Conservation (phyloP, 306 rosid species). For the Vigna radiata region DNA sequence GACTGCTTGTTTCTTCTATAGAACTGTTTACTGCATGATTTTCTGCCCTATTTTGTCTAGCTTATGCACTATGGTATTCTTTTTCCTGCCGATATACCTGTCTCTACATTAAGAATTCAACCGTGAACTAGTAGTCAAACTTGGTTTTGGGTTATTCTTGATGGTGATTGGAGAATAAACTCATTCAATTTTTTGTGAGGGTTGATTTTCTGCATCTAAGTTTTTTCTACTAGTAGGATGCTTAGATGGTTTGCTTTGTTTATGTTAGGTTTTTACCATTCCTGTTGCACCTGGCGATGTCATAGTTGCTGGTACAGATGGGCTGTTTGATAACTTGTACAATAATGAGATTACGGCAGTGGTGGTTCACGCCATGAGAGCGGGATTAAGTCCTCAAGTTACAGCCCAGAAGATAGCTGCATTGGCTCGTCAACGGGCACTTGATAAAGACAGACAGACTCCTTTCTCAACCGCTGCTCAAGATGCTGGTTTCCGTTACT, state of each 20-base stretch:
- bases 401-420: conserved; percentile 99
- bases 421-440: conserved; percentile 93
- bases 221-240: conserved; percentile 20
- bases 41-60: conserved; percentile 9
- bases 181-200: not conserved
- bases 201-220: conserved; percentile 22
- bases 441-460: conserved; percentile 84
- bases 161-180: not conserved
- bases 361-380: conserved; percentile 87
- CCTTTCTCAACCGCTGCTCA: conserved; percentile 98
- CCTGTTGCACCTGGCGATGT: conserved; percentile 89
- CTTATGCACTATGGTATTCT: not conserved
- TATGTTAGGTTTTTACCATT: conserved; percentile 79
- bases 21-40: conserved; percentile 3
- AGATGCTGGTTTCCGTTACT: conserved; percentile 90
- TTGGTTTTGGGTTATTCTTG: not conserved
- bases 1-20: not conserved
- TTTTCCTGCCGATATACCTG: not conserved
- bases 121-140: conserved; percentile 4
- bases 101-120: conserved; percentile 15
- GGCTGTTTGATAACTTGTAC: conserved; percentile 92
- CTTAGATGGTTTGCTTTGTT: conserved; percentile 40
- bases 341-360: conserved; percentile 89
- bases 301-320: conserved; percentile 90
- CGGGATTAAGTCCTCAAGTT: conserved; percentile 81